phyloP scores from a whole-genome alignment of 2,329 filamentous ascomycete genomes.

The Claviceps sp. region DNA sequence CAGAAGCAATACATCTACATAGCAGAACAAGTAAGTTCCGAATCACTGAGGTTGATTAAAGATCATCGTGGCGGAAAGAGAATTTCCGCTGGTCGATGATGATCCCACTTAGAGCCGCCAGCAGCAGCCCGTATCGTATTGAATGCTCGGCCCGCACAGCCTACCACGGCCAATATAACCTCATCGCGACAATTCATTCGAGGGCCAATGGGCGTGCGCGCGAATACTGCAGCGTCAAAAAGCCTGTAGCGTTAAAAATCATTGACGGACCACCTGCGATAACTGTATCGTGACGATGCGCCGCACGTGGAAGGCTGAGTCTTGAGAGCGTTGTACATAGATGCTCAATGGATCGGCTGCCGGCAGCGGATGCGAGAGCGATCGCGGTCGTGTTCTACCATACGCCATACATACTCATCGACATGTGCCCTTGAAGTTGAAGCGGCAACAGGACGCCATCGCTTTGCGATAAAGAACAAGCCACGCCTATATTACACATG shows the following conservation, averaged over 20 bases:
- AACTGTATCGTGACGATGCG: constrained; percentile 11
- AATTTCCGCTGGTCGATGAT: too few relatives aligned
- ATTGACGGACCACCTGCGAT: background rate
- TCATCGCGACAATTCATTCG: background rate
- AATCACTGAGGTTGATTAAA: constrained; percentile 4
- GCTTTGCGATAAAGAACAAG: background rate
- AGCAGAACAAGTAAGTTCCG: constrained; percentile 1
- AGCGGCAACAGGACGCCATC: background rate
- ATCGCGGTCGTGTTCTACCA: too few relatives aligned
- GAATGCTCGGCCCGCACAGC: too few relatives aligned
- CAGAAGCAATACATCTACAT: constrained; percentile 6
- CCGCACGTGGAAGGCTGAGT: constrained; percentile 12
- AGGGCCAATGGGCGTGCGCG: background rate
- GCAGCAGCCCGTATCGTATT: too few relatives aligned
- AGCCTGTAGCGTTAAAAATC: background rate
- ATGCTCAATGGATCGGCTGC: too few relatives aligned
- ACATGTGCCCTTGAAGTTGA: background rate
- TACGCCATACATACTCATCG: background rate
- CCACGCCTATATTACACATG: background rate
- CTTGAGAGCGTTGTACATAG: background rate
- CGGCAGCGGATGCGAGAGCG: too few relatives aligned
- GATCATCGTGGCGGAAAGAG: background rate
- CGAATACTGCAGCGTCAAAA: background rate
- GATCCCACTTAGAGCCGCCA: too few relatives aligned
- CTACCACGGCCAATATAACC: too few relatives aligned